These are phyloP conservation scores for Pilasporangium apinafurcum DNA, from an alignment of 352 stramenopile species.

Conservation along the genomic window DNA sequence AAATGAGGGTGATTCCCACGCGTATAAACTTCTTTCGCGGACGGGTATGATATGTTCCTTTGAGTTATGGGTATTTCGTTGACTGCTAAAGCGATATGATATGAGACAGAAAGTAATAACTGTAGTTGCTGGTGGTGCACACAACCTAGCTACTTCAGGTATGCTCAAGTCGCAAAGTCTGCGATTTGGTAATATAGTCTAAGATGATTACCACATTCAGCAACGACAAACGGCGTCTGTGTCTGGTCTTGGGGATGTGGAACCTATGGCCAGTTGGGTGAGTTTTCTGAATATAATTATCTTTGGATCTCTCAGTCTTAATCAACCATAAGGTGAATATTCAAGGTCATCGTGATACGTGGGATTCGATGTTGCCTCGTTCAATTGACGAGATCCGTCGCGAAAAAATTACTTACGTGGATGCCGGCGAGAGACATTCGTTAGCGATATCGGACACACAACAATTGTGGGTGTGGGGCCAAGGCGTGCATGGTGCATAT, in stretches of 20 bases:
- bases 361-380: slow-evolving; percentile 46
- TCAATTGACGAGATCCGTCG: slow-evolving; percentile 62
- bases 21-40: slow-evolving; percentile 68
- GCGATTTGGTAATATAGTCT: not conserved
- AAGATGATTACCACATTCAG: slow-evolving; percentile 14
- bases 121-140: slow-evolving; percentile 39
- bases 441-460: slow-evolving; percentile 53
- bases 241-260: slow-evolving; percentile 72
- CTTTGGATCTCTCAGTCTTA: not conserved
- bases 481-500: slow-evolving; percentile 54
- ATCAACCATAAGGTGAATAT: not conserved
- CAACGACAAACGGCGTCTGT: slow-evolving; percentile 46
- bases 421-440: slow-evolving; percentile 63
- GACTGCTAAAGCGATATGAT: not conserved
- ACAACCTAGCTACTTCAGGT: slow-evolving; percentile 71
- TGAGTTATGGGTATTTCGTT: not conserved
- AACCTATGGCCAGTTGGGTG: slow-evolving; percentile 63
- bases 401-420: slow-evolving; percentile 51
- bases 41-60: slow-evolving; percentile 15
- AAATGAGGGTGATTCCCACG: slow-evolving; percentile 45
- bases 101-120: slow-evolving; percentile 61
- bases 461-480: slow-evolving; percentile 70
- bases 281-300: not conserved
- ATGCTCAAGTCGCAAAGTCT: not conserved
- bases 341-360: slow-evolving; percentile 64